phyloP scores from a whole-genome alignment of 2,329 filamentous ascomycete genomes.

The Hymenoscyphus repandus region DNA sequence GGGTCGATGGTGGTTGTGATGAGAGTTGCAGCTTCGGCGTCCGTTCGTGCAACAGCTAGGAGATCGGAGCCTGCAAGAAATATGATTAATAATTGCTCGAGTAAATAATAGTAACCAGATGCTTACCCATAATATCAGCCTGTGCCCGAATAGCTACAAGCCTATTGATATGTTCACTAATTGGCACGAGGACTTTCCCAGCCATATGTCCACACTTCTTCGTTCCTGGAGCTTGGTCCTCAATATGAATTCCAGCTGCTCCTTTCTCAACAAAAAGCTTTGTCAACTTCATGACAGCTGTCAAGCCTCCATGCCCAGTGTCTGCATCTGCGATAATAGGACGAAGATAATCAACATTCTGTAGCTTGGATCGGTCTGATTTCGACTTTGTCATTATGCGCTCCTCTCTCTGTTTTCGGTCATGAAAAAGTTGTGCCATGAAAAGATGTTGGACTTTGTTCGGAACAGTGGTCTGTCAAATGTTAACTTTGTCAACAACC shows the following conservation, averaged over 20 bases:
- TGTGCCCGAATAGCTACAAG: slow-evolving; percentile 95
- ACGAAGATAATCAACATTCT: slow-evolving; percentile 88
- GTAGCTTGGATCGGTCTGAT: slow-evolving; percentile 63
- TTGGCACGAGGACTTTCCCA: slow-evolving; percentile 94
- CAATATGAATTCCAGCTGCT: slow-evolving; percentile 95
- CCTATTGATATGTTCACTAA: slow-evolving; percentile 96
- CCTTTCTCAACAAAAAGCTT: slow-evolving; percentile 97
- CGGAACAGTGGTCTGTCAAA: slow-evolving; percentile 78
- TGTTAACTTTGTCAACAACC: slow-evolving; percentile 11
- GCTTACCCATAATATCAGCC: slow-evolving; percentile 90
- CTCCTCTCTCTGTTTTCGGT: slow-evolving; percentile 97
- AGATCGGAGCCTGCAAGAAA: slow-evolving; percentile 63
- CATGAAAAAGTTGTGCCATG: slow-evolving; percentile 98
- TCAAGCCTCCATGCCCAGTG: slow-evolving; percentile 93
- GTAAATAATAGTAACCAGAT: too few relatives aligned
- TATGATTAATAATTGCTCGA: slow-evolving; percentile 17
- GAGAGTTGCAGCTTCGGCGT: slow-evolving; percentile 95
- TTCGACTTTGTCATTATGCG: slow-evolving; percentile 68
- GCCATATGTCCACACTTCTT: slow-evolving; percentile 99
- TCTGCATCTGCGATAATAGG: slow-evolving; percentile 97
- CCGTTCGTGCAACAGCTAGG: slow-evolving; percentile 85
- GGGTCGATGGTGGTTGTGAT: slow-evolving; percentile 96
- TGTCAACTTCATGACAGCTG: slow-evolving; percentile 99
- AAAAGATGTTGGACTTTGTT: slow-evolving; percentile 98
- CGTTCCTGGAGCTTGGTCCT: slow-evolving; percentile 95